These are phyloP conservation scores for Penicillium sclerotiorum DNA, from an alignment of 2,329 filamentous ascomycete species.

Conservation along the genomic window DNA sequence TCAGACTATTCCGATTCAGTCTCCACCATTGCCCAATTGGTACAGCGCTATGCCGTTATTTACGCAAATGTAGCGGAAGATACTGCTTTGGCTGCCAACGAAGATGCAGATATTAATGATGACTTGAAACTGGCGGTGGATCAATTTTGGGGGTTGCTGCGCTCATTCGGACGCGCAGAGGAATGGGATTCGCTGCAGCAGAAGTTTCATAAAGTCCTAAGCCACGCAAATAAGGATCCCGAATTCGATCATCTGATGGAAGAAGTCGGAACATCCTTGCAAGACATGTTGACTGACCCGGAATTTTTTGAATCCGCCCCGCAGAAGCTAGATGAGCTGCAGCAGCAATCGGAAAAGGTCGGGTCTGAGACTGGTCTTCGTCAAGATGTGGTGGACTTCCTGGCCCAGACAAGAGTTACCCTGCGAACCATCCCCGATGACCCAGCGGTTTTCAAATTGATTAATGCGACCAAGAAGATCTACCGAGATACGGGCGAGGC, in stretches of 20 bases:
- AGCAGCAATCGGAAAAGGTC: constrained; percentile 59
- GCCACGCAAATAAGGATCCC: constrained; percentile 74
- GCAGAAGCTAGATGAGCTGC: constrained; percentile 63
- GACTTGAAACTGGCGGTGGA: constrained; percentile 74
- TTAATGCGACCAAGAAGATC: constrained; percentile 68
- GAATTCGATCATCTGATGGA: constrained; percentile 78
- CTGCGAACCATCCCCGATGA: constrained; percentile 71
- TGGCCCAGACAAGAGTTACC: constrained; percentile 69
- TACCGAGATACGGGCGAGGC: constrained; percentile 69
- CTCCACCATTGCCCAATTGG: constrained; percentile 71
- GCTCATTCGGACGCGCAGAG: constrained; percentile 72
- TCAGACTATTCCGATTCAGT: constrained; percentile 86
- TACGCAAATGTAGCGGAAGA: constrained; percentile 76
- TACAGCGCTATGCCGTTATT: constrained; percentile 74
- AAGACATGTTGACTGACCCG: constrained; percentile 82
- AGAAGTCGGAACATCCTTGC: constrained; percentile 72
- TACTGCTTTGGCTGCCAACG: constrained; percentile 65
- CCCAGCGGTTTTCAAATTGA: constrained; percentile 68
- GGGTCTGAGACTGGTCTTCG: constrained; percentile 68
- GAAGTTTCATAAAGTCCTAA: constrained; percentile 69
- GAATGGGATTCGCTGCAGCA: constrained; percentile 76
- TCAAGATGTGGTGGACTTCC: constrained; percentile 71
- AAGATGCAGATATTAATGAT: constrained; percentile 72
- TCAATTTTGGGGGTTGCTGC: constrained; percentile 80
- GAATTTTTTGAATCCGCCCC: constrained; percentile 79